Conservation (phyloP, 129 eudicot genomes). For the Tagetes patula region DNA sequence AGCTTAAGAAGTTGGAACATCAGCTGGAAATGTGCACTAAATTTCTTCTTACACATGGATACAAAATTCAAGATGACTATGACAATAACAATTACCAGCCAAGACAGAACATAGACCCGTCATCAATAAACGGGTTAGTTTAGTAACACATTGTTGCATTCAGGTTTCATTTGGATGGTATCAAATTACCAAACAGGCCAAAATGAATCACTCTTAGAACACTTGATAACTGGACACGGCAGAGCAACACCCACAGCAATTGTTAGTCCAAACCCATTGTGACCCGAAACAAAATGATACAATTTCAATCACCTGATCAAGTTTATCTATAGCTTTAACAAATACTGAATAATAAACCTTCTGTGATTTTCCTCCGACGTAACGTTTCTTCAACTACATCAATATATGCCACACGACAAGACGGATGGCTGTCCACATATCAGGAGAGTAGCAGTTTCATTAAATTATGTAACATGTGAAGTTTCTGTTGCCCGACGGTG, state of each 20-base stretch:
- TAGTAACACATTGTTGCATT: too few relatives aligned
- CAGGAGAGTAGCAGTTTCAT: slow-evolving; percentile 3
- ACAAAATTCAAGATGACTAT: slow-evolving; percentile 34
- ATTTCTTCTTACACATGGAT: slow-evolving; percentile 46
- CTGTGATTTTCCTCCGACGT: slow-evolving; percentile 51
- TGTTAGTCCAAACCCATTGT: too few relatives aligned
- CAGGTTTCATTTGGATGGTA: too few relatives aligned
- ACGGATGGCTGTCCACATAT: slow-evolving; percentile 56
- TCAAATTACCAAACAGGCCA: too few relatives aligned
- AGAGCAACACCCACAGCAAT: too few relatives aligned
- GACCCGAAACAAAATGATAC: too few relatives aligned
- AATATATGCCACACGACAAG: slow-evolving; percentile 84
- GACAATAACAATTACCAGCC: slow-evolving; percentile 45
- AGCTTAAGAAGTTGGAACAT: slow-evolving; percentile 33
- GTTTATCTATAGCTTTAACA: slow-evolving; percentile 78
- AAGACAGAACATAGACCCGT: slow-evolving; percentile 50
- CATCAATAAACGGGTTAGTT: neutral
- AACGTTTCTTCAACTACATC: slow-evolving; percentile 83
- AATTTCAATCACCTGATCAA: slow-evolving; percentile 59
- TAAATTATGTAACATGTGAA: neutral
- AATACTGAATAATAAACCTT: slow-evolving; percentile 71
- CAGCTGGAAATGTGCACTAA: slow-evolving; percentile 47
- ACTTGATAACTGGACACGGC: too few relatives aligned
- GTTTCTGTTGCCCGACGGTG: slow-evolving; percentile 68
- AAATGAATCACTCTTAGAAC: too few relatives aligned